These are phyloP conservation scores for Penicillium tannophilum DNA, from an alignment of 495 filamentous ascomycete genomes.

Conservation along the genomic window DNA sequence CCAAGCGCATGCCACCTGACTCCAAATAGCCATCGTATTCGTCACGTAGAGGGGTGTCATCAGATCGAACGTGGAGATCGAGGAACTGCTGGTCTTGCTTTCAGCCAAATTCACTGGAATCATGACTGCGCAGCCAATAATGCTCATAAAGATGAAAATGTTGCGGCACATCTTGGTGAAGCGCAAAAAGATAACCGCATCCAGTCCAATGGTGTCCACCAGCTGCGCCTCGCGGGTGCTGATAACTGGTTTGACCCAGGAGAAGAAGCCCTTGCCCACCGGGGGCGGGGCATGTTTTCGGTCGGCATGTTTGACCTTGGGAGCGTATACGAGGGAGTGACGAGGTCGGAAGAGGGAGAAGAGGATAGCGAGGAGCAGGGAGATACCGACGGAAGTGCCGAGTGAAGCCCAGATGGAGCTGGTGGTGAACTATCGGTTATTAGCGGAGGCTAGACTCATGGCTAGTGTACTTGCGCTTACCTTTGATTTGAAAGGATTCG, in stretches of 20 bases:
- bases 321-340: conserved; percentile 89
- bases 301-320: conserved; percentile 90
- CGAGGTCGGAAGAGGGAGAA: conserved; percentile 92
- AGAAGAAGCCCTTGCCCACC: conserved; percentile 80
- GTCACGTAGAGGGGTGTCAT: conserved; percentile 56
- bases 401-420: conserved; percentile 77
- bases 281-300: conserved; percentile 91
- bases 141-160: conserved; percentile 72
- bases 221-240: conserved; percentile 73
- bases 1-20: conserved; percentile 79
- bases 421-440: conserved; percentile 51
- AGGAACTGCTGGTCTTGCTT: conserved; percentile 35
- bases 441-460: conserved; percentile 1
- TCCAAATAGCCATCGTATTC: conserved; percentile 61
- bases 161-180: conserved; percentile 91
- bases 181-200: conserved; percentile 87
- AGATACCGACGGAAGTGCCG: conserved; percentile 77
- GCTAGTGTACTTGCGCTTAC: conserved; percentile 24
- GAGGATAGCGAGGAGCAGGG: conserved; percentile 67
- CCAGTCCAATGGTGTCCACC: conserved; percentile 79
- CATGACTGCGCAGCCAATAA: conserved; percentile 76
- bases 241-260: conserved; percentile 80
- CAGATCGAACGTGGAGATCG: conserved; percentile 45
- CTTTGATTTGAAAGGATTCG: conserved; percentile 48
- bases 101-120: conserved; percentile 78